Evolutionary conservation across 805 yeast genomes (phyloP).

Genomic region (Metschnikowia colocasiae): DNA sequence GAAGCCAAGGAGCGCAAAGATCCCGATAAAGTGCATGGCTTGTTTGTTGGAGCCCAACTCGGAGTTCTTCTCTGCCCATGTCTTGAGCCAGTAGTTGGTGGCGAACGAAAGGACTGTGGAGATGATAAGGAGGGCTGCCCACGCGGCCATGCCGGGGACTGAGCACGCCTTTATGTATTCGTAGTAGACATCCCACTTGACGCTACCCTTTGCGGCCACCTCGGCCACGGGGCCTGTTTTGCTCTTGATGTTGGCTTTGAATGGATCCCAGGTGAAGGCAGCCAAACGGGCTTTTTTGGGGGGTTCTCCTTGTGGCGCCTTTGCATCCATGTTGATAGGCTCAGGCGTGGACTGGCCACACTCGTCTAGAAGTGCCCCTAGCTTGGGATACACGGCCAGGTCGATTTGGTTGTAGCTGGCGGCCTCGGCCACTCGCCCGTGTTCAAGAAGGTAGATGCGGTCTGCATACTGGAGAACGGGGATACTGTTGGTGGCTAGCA

Average conservation of each 20-base stretch:
- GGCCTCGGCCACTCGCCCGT: constrained; percentile 11
- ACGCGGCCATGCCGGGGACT: constrained; percentile 44
- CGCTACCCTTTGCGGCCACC: constrained; percentile 56
- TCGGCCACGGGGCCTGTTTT: constrained; percentile 21
- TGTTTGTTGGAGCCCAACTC: constrained; percentile 39
- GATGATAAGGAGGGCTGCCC: constrained; percentile 26
- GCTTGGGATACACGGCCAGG: constrained; percentile 8
- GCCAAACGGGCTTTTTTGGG: constrained; percentile 14
- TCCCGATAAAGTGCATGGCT: constrained; percentile 44
- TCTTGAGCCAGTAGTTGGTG: constrained; percentile 62
- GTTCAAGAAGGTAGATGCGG: constrained; percentile 13
- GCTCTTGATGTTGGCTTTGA: constrained; percentile 25
- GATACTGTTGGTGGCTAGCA: constrained; percentile 16
- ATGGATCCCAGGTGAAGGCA: constrained; percentile 39
- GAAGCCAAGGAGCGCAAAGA: constrained; percentile 57
- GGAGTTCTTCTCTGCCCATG: constrained; percentile 60
- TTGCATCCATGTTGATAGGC: not conserved
- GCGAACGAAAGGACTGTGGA: constrained; percentile 33
- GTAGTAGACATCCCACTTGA: constrained; percentile 49
- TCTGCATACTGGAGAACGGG: constrained; percentile 12
- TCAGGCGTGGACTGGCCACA: constrained; percentile 5
- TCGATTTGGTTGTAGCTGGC: constrained; percentile 7
- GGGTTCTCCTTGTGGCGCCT: no score
- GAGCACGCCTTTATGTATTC: constrained; percentile 62
- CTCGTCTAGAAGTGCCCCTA: constrained; percentile 6